Percentiles rank a stretch among this genome's conserved stretches.
Conservation (phyloP, 1,284 basidiomycete species). For the Lentinula novae-zelandiae region DNA sequence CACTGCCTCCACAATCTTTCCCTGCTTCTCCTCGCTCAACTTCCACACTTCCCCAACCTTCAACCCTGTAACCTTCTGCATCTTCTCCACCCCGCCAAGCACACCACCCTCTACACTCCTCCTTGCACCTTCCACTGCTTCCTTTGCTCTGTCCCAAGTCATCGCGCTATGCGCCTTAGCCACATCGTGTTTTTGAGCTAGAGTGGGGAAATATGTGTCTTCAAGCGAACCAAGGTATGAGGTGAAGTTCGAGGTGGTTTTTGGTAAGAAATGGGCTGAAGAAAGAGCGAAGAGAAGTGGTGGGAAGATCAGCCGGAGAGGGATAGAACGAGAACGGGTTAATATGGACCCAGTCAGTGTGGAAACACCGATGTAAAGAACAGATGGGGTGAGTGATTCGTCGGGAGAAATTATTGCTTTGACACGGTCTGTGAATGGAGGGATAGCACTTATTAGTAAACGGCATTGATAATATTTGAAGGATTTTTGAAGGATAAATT, state of each 20-base stretch:
- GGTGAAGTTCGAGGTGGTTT: slow-evolving; percentile 69
- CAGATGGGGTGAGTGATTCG: slow-evolving; percentile 81
- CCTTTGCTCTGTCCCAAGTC: slow-evolving; percentile 49
- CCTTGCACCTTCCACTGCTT: slow-evolving; percentile 36
- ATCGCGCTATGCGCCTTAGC: slow-evolving; percentile 61
- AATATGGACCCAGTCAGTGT: slow-evolving; percentile 86
- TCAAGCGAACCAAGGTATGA: slow-evolving; percentile 69
- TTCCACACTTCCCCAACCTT: slow-evolving; percentile 65
- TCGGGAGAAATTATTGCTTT: slow-evolving; percentile 77
- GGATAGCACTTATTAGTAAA: neutral
- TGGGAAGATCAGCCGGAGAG: slow-evolving; percentile 66
- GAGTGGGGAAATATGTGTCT: slow-evolving; percentile 60
- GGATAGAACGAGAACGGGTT: slow-evolving; percentile 69
- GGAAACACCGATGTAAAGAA: slow-evolving; percentile 85
- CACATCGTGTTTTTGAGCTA: slow-evolving; percentile 67
- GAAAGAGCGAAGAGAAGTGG: slow-evolving; percentile 65
- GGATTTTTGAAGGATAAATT: no score
- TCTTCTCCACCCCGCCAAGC: slow-evolving; percentile 45
- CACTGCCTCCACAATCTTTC: slow-evolving; percentile 19
- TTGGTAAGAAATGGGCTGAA: slow-evolving; percentile 76
- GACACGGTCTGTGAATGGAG: slow-evolving; percentile 55
- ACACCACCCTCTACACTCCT: slow-evolving; percentile 45
- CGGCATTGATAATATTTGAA: no score
- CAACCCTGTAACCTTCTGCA: slow-evolving; percentile 71
- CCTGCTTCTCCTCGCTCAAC: slow-evolving; percentile 22